Conservation (phyloP, 768 basidiomycete genomes). For the Calocybe indica region DNA sequence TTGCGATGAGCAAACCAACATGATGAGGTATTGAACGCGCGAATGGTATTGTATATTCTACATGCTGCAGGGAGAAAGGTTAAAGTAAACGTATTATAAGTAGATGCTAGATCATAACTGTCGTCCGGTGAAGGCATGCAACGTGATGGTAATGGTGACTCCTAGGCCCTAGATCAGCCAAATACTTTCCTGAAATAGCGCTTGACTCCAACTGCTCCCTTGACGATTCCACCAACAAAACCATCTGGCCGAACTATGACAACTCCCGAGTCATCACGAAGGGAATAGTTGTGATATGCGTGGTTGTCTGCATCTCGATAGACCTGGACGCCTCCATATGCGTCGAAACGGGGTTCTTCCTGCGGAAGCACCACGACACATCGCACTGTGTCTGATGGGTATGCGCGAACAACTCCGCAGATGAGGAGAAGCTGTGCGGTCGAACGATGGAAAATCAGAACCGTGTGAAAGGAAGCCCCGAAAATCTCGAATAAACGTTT, state of each 20-base stretch:
- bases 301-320: conserved; percentile 19
- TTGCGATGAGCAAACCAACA: no score
- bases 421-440: conserved; percentile 8
- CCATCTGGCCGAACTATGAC: conserved; percentile 24
- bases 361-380: conserved; percentile 8
- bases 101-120: not conserved
- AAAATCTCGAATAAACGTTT: conserved; percentile 21
- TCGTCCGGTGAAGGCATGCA: not conserved
- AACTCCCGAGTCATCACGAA: conserved; percentile 54
- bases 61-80: no score
- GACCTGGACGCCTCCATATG: conserved; percentile 5
- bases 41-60: no score
- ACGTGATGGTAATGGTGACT: not conserved
- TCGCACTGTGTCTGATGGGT: no score
- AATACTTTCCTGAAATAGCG: conserved; percentile 5
- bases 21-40: no score
- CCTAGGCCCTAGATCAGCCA: not conserved
- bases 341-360: not conserved
- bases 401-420: conserved; percentile 8
- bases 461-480: conserved; percentile 23
- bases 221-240: conserved; percentile 17
- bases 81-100: no score
- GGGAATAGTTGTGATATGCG: conserved; percentile 17
- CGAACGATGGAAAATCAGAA: conserved; percentile 21
- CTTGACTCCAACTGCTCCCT: conserved; percentile 4